phyloP scores from a whole-genome alignment of 1,284 basidiomycete species.

The Apiotrichum veenhuisii region DNA sequence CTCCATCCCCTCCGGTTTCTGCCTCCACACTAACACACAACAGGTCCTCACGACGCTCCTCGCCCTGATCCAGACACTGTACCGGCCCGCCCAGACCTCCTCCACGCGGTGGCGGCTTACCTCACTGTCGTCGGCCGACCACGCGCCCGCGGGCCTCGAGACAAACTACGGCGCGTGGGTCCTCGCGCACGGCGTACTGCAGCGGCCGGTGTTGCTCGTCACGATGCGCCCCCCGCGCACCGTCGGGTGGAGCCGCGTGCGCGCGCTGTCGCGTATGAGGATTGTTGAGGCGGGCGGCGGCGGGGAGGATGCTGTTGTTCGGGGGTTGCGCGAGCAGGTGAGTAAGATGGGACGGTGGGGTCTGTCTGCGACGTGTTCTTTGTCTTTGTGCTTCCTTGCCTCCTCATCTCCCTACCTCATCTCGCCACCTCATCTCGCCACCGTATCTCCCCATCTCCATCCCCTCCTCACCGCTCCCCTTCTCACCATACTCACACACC shows the following conservation, averaged over 20 bases:
- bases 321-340: slow-evolving; percentile 42
- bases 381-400: too few species aligned
- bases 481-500: too few species aligned
- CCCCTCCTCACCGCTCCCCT: too few species aligned
- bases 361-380: too few species aligned
- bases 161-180: slow-evolving; percentile 44
- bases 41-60: slow-evolving; percentile 38
- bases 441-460: too few species aligned
- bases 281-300: slow-evolving; percentile 1
- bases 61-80: slow-evolving; percentile 41
- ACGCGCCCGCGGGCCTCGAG: slow-evolving; percentile 21
- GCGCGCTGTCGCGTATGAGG: slow-evolving; percentile 2
- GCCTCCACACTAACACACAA: too few species aligned
- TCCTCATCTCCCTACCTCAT: too few species aligned
- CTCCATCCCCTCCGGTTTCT: too few species aligned
- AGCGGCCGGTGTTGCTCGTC: slow-evolving; percentile 37
- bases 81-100: slow-evolving; percentile 13
- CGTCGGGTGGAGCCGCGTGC: slow-evolving; percentile 29
- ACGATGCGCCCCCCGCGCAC: slow-evolving; percentile 39
- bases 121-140: background rate
- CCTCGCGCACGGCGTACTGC: slow-evolving; percentile 24
- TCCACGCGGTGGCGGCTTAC: too few species aligned
- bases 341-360: too few species aligned
- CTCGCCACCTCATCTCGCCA: too few species aligned
- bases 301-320: slow-evolving; percentile 18